These are phyloP conservation scores for Trifolium subterraneum DNA, from an alignment of 306 rosid species.

Conservation along the genomic window DNA sequence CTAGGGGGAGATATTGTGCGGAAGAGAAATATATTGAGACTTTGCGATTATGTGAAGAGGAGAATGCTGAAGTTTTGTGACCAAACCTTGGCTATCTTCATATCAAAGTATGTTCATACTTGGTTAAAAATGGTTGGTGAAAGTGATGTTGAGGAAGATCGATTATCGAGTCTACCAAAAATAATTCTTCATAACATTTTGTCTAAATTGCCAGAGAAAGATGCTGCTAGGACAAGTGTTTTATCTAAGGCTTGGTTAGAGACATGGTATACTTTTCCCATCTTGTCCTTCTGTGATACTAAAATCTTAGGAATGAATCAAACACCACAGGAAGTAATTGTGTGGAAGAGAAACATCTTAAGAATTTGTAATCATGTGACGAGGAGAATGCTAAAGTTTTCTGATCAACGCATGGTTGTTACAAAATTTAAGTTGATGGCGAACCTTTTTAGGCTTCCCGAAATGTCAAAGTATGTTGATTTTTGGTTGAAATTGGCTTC, in stretches of 20 bases:
- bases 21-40: background rate
- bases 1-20: background rate
- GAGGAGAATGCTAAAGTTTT: conserved; percentile 28
- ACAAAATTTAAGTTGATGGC: conserved; percentile 21
- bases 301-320: background rate
- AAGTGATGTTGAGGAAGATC: conserved; percentile 18
- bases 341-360: background rate
- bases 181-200: conserved; percentile 44
- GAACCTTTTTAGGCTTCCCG: background rate
- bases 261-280: conserved; percentile 42
- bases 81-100: background rate
- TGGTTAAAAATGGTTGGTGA: no score
- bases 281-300: background rate
- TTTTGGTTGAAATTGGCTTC: conserved; percentile 35
- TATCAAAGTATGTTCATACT: no score
- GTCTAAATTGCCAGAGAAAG: conserved; percentile 40
- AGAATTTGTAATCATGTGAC: conserved; percentile 37
- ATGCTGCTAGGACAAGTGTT: conserved; percentile 44
- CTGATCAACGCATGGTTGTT: conserved; percentile 11
- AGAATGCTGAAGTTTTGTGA: conserved; percentile 21
- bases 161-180: conserved; percentile 39
- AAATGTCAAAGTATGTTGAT: conserved; percentile 25
- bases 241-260: conserved; percentile 47
- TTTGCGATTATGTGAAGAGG: background rate
- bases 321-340: background rate